A percentile compares a stretch with the other conserved stretches of the same genome.
Conservation (phyloP, 768 basidiomycete species). For the Rhizopogon vesiculosus region DNA sequence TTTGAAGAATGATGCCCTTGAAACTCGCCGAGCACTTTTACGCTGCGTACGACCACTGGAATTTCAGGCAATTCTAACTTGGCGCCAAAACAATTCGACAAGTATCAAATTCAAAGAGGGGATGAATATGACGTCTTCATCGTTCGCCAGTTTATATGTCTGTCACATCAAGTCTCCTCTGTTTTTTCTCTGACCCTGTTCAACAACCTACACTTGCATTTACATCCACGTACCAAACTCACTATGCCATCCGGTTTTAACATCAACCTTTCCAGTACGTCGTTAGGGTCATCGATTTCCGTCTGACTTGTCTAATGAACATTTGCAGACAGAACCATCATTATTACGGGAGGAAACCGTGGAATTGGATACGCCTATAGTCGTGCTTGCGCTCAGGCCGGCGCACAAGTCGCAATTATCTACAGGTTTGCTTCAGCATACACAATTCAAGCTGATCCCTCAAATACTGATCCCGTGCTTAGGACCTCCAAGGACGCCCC, state of each 20-base stretch:
- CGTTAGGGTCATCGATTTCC: neutral
- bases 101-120: neutral
- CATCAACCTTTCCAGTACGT: neutral
- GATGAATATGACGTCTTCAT: neutral
- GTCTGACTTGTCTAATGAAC: neutral
- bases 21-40: neutral
- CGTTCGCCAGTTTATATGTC: neutral
- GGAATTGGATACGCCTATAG: slow-evolving; percentile 58
- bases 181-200: neutral
- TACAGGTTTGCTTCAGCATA: slow-evolving; percentile 35
- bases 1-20: neutral
- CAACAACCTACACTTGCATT: neutral
- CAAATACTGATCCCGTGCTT: neutral
- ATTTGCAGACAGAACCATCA: slow-evolving; percentile 38
- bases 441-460: neutral
- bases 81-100: neutral
- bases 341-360: slow-evolving; percentile 60
- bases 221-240: neutral
- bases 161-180: neutral
- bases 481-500: slow-evolving; percentile 47
- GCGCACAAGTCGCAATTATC: slow-evolving; percentile 57
- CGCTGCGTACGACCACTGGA: neutral
- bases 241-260: neutral
- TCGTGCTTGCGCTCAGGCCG: slow-evolving; percentile 48
- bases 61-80: neutral